A percentile compares a stretch with the other conserved stretches of the same genome.
phyloP scores from a whole-genome alignment of 139 green algal species.

The Haematococcus sp. region DNA sequence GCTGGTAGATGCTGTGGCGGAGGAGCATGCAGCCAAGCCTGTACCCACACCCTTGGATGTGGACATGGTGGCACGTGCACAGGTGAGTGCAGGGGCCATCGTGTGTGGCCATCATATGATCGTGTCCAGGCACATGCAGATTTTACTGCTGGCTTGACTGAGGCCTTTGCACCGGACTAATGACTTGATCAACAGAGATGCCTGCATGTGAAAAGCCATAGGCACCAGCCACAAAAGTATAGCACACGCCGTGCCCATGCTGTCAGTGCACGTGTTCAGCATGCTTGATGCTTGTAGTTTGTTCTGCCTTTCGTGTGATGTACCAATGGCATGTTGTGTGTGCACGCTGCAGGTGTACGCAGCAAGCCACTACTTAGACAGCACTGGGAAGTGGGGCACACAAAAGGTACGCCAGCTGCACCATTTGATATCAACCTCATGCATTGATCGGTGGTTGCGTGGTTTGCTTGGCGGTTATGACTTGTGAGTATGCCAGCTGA shows the following conservation, averaged over 20 bases:
- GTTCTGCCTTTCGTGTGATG: no score
- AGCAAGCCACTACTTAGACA: slow-evolving; percentile 32
- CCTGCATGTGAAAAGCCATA: no score
- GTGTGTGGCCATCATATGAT: slow-evolving; percentile 24
- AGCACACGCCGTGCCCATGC: no score
- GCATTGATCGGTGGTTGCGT: no score
- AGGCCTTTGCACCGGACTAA: neutral
- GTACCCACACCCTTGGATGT: slow-evolving; percentile 44
- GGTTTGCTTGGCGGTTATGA: no score
- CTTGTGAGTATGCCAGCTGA: neutral
- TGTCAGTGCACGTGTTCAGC: no score
- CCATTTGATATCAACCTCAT: no score
- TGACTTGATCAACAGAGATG: neutral
- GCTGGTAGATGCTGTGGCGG: slow-evolving; percentile 27
- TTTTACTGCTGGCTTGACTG: neutral
- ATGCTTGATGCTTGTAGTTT: no score
- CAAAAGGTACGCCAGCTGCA: neutral
- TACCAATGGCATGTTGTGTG: no score
- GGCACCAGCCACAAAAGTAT: no score
- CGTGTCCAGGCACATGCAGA: slow-evolving; percentile 25
- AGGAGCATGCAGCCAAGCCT: slow-evolving; percentile 25
- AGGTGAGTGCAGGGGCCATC: slow-evolving; percentile 9
- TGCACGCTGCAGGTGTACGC: slow-evolving; percentile 7
- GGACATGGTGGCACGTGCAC: slow-evolving; percentile 33
- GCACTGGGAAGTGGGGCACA: slow-evolving; percentile 38